Base-by-base conservation (phyloP, 148 eudicot genomes). In the Camellia granthamiana region DNA sequence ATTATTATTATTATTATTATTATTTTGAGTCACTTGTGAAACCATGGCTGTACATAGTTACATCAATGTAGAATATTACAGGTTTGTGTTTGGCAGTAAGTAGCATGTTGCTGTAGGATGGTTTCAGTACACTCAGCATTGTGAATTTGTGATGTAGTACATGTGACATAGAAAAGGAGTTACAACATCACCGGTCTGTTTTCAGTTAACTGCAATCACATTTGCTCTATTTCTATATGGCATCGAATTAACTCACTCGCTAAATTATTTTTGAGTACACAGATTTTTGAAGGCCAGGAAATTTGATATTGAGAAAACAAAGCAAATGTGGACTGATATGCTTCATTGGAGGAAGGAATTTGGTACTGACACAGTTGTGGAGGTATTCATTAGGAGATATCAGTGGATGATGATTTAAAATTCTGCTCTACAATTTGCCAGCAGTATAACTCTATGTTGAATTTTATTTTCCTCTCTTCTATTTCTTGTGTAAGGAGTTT, bases 401-500 rank as follows among this genome's bases (percentile, higher is more conserved):
- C 59, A 44, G 1, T 15, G 21, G 64, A 51, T 69, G 59, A 69
- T 76, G 51, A 13, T 76, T 38, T 21, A 54, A 6, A 16, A 41
- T 60, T 81, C 52, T 76, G 44, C 30, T n/a, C 14, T 47, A 41
- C 9, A 46, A 67, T 70, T 43, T 49, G 6, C 30, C 5, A 58
- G 75, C 38, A 60, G 12, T 47, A 61, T 16, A 49, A n/a, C 47
- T 46, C 23, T 38, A 52, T 59, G 23, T 56, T 78, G 75, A 69
- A 14, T 52, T 70, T 9, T 43, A 55, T 74, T 51, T 60, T 60
- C 0, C 4, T 51, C 70, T 30, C 15, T 16, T 60, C 3, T 46
- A 13, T 63, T 75, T 49, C 49, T 74, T 13, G 66, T 71, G 74
- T 61, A 80, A 95, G 99, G 95, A 93, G 41, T 96, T 90, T 84